Base-by-base conservation (phyloP, 192 early-diverging fungal species). In the Backusella tarrabulga region DNA sequence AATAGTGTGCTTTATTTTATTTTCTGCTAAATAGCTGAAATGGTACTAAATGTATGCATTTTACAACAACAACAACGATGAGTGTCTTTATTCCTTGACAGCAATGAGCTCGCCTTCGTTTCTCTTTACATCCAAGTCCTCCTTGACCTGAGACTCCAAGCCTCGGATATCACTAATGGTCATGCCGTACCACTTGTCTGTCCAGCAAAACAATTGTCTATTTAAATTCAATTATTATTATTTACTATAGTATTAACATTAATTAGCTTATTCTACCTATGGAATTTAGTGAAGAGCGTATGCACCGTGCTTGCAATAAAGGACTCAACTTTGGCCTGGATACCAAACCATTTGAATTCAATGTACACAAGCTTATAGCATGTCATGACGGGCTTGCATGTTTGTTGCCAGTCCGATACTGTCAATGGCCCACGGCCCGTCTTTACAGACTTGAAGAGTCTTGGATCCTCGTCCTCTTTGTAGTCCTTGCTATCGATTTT, bases 321-420 rank as follows among this genome's bases (percentile, higher is more conserved):
- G 1, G 80, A 77, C 78, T 94, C 93, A 9, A 91, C 90, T 23
- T 84, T 84, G 11, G 76, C 84, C 73, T 93, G 92, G 52, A 94
- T 56, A 0, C 91, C 91, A 79, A 89, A 92, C 89, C 90, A 93
- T 70, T 87, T 90, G 84, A 94, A 94, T 77, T 94, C 93, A 21
- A 90, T 91, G 11, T 89, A 92, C 1, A 93, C 88, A 34, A 94
- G 80, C 78, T 94, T 94, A 82, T 94, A 94, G 77, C 93, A 94
- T 1, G 92, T 93, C 93, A 94, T 94, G 9, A 90, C 87, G 5
- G 93, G 93, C 46, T 90, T 87, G 67, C 86, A 90, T 0, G 81
- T 89, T 67, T 90, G 74, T 34, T 77, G 83, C 93, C 93, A 94
- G 23, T 87, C 80, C 6, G 77, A 78, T 11, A 76, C 82, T 14